Evolutionary conservation across 2,329 filamentous ascomycete species (phyloP).

Genomic region (Fusarium hainanense): DNA sequence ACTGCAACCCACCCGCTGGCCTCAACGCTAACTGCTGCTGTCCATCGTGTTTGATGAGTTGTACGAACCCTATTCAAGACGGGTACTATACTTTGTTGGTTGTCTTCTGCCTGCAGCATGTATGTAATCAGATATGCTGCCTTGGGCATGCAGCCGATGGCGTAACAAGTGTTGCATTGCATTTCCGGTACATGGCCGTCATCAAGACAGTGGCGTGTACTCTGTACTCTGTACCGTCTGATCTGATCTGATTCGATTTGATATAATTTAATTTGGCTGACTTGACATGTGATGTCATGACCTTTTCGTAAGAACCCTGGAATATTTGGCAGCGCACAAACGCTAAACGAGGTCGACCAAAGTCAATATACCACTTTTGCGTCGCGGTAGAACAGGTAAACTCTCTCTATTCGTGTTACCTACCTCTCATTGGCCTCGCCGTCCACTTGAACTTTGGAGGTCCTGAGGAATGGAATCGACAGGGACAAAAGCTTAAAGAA

Average conservation of each 20-base stretch:
- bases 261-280: neutral
- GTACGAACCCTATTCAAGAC: conserved; percentile 24
- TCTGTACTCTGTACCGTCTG: neutral
- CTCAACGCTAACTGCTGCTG: conserved; percentile 1
- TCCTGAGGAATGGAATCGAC: conserved; percentile 34
- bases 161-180: conserved; percentile 31
- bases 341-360: neutral
- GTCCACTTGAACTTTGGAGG: neutral
- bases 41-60: neutral
- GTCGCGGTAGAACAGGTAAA: neutral
- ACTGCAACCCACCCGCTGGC: conserved; percentile 13
- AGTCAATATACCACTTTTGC: neutral
- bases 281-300: conserved; percentile 13
- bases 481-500: conserved; percentile 17
- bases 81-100: neutral
- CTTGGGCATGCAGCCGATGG: conserved; percentile 5
- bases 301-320: conserved; percentile 3
- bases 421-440: conserved; percentile 1
- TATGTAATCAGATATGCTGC: neutral
- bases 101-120: neutral
- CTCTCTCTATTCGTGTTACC: neutral
- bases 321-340: conserved; percentile 2
- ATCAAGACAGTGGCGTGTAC: conserved; percentile 7
- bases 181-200: conserved; percentile 28
- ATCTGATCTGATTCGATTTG: conserved; percentile 13